Evolutionary conservation across 2,329 filamentous ascomycete species (phyloP), one percentile per base, ranked within the genome.

Genomic region (Colletotrichum acutatum): DNA sequence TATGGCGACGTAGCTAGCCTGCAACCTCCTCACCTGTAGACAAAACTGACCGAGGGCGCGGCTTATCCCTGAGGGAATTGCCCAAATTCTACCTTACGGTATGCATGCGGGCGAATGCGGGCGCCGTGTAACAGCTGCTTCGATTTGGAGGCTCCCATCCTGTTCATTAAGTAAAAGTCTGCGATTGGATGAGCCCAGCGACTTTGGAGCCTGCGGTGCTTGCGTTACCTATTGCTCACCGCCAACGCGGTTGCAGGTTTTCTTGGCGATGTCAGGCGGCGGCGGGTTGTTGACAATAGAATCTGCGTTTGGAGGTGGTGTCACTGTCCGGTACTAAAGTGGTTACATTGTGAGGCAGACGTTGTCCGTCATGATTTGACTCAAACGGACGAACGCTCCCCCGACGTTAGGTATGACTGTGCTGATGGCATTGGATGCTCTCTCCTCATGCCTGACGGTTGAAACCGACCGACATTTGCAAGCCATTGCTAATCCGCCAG

Each of bases 91-190:
- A 49, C 8, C 19, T 49, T n/a, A 19, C 30, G 30, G 30, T 37
- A 37, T 37, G 12, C 42, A 49, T n/a, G 19, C 42, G 52, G 6
- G 19, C 32, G 66, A 37, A 53, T 54, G 28, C 66, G 53, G 66
- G 59, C 32, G 70, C 62, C 32, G 66, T 72, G 70, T 72, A 60
- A 72, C 70, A 52, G 46, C 54, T n/a, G 24, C 19, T 28, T 42
- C 37, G 37, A 19, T 42, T 7, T 22, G 28, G 11, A 64, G 54
- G 59, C 46, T 72, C 66, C 32, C 32, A 4, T 34, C 32, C 53
- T 58, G 8, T n/a, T n/a, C 16, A n/a, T 49, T 4, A 9, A 1
- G 12, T 19, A 32, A 9, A 12, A 22, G 32, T 22, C 28, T 54
- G n/a, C 46, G 66, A 72, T 64, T 72, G 66, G 59, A 30, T n/a